Percentiles rank a stretch among this genome's conserved stretches.
These are phyloP conservation scores for Schizonepeta tenuifolia DNA, from an alignment of 257 asterid genomes.

Conservation along the genomic window DNA sequence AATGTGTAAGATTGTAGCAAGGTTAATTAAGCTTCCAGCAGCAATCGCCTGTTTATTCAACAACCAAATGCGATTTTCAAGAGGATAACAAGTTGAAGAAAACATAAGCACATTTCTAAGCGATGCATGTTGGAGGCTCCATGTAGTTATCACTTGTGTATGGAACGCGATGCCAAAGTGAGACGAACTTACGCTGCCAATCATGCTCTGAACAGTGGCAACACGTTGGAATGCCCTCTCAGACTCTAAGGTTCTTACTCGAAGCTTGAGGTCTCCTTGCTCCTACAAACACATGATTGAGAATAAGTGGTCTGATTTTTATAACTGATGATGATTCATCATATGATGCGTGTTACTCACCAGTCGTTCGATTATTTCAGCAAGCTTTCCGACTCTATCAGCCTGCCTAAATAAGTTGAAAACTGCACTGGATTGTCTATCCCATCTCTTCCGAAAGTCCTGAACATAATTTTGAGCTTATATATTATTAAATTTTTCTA, in stretches of 20 bases:
- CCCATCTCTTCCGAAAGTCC: constrained; percentile 93
- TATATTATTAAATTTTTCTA: not conserved
- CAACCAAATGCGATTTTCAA: not conserved
- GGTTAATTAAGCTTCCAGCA: constrained; percentile 96
- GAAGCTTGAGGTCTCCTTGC: constrained; percentile 97
- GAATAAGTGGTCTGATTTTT: not conserved
- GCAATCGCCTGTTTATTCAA: constrained; percentile 77
- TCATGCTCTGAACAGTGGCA: constrained; percentile 83
- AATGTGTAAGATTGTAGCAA: constrained; percentile 76
- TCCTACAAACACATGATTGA: constrained; percentile 50
- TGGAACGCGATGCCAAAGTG: not conserved
- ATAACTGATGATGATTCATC: constrained; percentile 19
- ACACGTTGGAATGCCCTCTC: constrained; percentile 97
- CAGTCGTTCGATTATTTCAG: constrained; percentile 80
- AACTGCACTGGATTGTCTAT: constrained; percentile 88
- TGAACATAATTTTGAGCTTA: constrained; percentile 38
- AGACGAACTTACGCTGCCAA: constrained; percentile 73
- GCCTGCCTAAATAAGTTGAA: constrained; percentile 95
- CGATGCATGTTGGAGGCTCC: not conserved
- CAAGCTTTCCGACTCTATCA: constrained; percentile 91
- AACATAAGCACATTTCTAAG: not conserved
- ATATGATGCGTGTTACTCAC: constrained; percentile 40
- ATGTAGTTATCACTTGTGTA: not conserved
- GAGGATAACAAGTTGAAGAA: not conserved
- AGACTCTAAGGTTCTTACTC: constrained; percentile 91